phyloP scores from a whole-genome alignment of 805 yeast genomes.

The Wickerhamiella vanderwaltii region DNA sequence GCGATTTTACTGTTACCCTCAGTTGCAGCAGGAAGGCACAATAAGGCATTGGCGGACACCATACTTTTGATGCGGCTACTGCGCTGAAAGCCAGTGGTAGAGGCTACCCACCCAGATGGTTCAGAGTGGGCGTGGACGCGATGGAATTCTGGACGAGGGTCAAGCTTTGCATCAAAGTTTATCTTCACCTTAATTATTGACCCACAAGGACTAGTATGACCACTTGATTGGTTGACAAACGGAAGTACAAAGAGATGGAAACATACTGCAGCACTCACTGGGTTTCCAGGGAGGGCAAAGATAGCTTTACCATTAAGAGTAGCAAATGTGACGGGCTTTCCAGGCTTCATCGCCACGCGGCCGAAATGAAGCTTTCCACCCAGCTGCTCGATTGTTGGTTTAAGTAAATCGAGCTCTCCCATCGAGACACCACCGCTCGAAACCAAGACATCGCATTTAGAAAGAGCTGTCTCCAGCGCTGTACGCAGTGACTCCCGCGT shows the following conservation, averaged over 20 bases:
- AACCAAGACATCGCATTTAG: constrained; percentile 32
- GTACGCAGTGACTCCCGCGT: constrained; percentile 24
- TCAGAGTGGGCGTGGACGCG: constrained; percentile 31
- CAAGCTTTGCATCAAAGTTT: constrained; percentile 29
- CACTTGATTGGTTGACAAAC: constrained; percentile 32
- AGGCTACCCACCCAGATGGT: constrained; percentile 28
- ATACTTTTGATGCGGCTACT: constrained; percentile 39
- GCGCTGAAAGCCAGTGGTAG: constrained; percentile 40
- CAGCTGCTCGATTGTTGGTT: constrained; percentile 37
- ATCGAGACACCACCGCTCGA: constrained; percentile 50
- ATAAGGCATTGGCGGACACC: constrained; percentile 36
- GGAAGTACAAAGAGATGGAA: constrained; percentile 38
- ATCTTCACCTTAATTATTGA: constrained; percentile 31
- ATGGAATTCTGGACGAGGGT: constrained; percentile 43
- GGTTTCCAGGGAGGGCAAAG: constrained; percentile 46
- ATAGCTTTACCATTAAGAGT: constrained; percentile 30
- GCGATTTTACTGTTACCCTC: constrained; percentile 7
- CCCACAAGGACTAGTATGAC: constrained; percentile 18
- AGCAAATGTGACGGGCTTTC: constrained; percentile 48
- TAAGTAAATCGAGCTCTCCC: constrained; percentile 44
- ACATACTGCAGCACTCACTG: constrained; percentile 43
- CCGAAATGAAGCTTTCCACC: constrained; percentile 41
- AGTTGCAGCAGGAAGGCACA: constrained; percentile 32
- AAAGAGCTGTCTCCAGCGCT: constrained; percentile 24
- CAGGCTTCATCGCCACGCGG: constrained; percentile 47